These are phyloP conservation scores for Populus euphratica DNA, from an alignment of 345 rosid species.

Conservation along the genomic window DNA sequence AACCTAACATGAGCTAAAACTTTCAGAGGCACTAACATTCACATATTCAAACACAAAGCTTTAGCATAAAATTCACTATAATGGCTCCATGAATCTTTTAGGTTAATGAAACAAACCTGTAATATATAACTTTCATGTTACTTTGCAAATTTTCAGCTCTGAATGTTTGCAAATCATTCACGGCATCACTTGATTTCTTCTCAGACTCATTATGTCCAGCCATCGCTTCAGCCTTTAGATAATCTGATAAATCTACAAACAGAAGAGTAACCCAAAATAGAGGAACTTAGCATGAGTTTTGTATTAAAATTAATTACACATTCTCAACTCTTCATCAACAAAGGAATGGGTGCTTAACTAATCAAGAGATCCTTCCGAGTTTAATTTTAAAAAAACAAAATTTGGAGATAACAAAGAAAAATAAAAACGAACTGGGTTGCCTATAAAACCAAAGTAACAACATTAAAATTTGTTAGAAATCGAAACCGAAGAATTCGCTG, in stretches of 20 bases:
- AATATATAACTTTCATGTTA: slow-evolving; percentile 85
- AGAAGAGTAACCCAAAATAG: not conserved
- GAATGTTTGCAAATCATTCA: slow-evolving; percentile 58
- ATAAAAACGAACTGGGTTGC: not conserved
- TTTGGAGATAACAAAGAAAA: not conserved
- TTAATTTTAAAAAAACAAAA: not conserved
- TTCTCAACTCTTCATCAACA: not conserved
- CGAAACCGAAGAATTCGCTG: not conserved
- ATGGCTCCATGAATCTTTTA: not conserved
- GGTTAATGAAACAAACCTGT: slow-evolving; percentile 54
- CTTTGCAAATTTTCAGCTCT: slow-evolving; percentile 79
- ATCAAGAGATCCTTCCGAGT: not conserved
- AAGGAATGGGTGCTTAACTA: not conserved
- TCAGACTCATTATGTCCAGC: slow-evolving; percentile 51
- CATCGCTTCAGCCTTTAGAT: slow-evolving; percentile 32
- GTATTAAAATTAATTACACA: not conserved
- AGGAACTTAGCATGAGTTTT: not conserved
- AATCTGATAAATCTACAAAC: not conserved
- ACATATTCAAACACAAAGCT: not conserved
- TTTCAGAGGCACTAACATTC: not conserved
- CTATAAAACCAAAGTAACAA: not conserved
- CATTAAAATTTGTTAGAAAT: not conserved
- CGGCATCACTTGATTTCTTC: slow-evolving; percentile 55
- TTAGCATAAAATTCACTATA: not conserved
- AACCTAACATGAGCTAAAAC: not conserved